phyloP scores from a whole-genome alignment of 2,329 filamentous ascomycete species.

The Ascochyta viciae-villosae region DNA sequence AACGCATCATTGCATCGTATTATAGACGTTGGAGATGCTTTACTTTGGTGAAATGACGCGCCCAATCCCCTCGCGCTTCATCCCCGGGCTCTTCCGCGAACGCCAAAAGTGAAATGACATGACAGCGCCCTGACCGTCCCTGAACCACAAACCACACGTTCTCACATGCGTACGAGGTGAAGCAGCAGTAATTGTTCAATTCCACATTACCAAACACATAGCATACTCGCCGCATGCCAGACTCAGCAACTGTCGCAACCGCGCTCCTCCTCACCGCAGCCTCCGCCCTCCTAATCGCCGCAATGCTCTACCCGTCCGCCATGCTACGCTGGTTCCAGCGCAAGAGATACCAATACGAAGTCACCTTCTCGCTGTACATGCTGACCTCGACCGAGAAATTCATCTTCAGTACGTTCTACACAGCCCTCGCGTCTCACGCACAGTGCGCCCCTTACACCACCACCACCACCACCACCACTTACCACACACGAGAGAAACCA shows the following conservation, averaged over 20 bases:
- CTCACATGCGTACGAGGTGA: not conserved
- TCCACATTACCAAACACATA: not conserved
- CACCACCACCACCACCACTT: slow-evolving; percentile 1
- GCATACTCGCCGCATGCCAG: slow-evolving; percentile 31
- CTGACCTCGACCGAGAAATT: slow-evolving; percentile 95
- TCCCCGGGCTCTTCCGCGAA: slow-evolving; percentile 15
- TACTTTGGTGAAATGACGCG: slow-evolving; percentile 4
- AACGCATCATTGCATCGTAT: slow-evolving; percentile 21
- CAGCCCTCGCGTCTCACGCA: not conserved
- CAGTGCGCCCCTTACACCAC: not conserved
- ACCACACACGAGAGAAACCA: not conserved
- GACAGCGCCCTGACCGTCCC: slow-evolving; percentile 8
- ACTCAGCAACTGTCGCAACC: slow-evolving; percentile 44
- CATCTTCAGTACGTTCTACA: slow-evolving; percentile 79
- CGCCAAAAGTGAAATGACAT: slow-evolving; percentile 19
- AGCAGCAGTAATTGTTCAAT: not conserved
- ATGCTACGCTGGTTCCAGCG: slow-evolving; percentile 86
- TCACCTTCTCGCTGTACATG: slow-evolving; percentile 97
- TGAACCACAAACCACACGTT: not conserved
- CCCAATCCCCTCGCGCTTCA: slow-evolving; percentile 18
- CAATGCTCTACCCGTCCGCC: slow-evolving; percentile 57
- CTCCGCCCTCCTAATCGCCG: slow-evolving; percentile 51
- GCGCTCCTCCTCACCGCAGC: slow-evolving; percentile 45
- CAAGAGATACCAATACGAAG: slow-evolving; percentile 98
- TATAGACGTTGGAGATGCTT: not conserved